Conservation (phyloP, 768 basidiomycete genomes). For the Tricholoma bakamatsutake region DNA sequence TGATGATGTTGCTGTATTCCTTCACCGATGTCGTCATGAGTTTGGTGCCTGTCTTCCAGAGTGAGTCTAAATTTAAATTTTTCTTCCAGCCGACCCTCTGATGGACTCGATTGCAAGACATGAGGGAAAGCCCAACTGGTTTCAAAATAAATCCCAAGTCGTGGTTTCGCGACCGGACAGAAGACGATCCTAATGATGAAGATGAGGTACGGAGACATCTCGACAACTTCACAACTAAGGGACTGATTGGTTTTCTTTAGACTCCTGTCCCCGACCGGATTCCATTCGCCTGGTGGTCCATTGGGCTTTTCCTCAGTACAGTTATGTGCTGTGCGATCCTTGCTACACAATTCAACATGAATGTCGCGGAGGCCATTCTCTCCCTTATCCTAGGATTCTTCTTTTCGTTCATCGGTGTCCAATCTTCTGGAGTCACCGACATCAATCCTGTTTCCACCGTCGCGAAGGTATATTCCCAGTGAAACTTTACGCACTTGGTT, state of each 20-base stretch:
- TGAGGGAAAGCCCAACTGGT: neutral
- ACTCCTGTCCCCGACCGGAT: slow-evolving; percentile 51
- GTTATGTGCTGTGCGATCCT: slow-evolving; percentile 49
- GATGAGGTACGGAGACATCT: slow-evolving; percentile 28
- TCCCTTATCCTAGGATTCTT: slow-evolving; percentile 55
- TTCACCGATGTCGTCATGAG: slow-evolving; percentile 46
- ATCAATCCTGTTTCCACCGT: slow-evolving; percentile 59
- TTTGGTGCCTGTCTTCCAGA: slow-evolving; percentile 28
- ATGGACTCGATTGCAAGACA: neutral
- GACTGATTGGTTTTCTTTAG: neutral
- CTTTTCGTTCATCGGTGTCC: slow-evolving; percentile 65
- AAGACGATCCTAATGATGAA: slow-evolving; percentile 34
- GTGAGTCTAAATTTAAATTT: slow-evolving; percentile 12
- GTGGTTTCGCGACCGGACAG: slow-evolving; percentile 25
- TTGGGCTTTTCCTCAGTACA: slow-evolving; percentile 41
- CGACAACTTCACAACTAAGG: neutral
- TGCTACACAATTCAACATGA: slow-evolving; percentile 48
- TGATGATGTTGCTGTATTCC: slow-evolving; percentile 57
- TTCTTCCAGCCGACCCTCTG: neutral
- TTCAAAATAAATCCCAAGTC: slow-evolving; percentile 1
- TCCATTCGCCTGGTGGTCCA: slow-evolving; percentile 49
- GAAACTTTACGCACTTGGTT: neutral
- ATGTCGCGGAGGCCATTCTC: slow-evolving; percentile 52
- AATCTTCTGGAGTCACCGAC: slow-evolving; percentile 53
- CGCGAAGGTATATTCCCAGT: slow-evolving; percentile 33